Percentiles rank a stretch among this genome's conserved stretches.
phyloP scores from a whole-genome alignment of 176 grass and related monocot species.

The Saccharum officinarum region DNA sequence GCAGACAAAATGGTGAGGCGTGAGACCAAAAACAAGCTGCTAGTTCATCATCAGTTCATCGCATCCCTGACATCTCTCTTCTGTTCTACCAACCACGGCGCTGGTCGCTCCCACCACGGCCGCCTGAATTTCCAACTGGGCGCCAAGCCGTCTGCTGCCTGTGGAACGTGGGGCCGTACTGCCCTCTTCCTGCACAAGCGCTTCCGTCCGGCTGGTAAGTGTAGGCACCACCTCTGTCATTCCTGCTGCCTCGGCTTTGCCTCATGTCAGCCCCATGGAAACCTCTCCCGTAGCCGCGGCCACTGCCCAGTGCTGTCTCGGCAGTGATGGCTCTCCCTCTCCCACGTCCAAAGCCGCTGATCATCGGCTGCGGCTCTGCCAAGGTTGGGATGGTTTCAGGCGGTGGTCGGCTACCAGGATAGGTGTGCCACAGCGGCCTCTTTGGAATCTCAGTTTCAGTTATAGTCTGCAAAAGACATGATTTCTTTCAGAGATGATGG shows the following conservation, averaged over 20 bases:
- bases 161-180: not conserved
- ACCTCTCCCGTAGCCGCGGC: not conserved
- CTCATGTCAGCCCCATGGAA: not conserved
- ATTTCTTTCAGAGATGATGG: not conserved
- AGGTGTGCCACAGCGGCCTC: slow-evolving; percentile 43
- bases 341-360: not conserved
- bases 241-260: not conserved
- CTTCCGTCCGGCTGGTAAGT: not conserved
- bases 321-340: not conserved
- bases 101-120: not conserved
- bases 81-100: not conserved
- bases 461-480: slow-evolving; percentile 15
- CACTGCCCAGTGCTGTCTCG: not conserved
- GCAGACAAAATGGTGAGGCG: not conserved
- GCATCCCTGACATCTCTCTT: not conserved
- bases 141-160: slow-evolving; percentile 17
- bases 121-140: not conserved
- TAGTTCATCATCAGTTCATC: too few species aligned
- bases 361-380: not conserved
- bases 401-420: not conserved
- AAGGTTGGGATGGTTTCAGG: not conserved
- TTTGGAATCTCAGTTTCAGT: slow-evolving; percentile 19
- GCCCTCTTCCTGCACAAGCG: not conserved
- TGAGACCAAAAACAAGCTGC: too few species aligned
- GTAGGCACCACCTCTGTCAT: not conserved